Evolutionary conservation across 306 rosid species (phyloP), one percentile per base, ranked within the genome.

Genomic region (Casuarina glauca): DNA sequence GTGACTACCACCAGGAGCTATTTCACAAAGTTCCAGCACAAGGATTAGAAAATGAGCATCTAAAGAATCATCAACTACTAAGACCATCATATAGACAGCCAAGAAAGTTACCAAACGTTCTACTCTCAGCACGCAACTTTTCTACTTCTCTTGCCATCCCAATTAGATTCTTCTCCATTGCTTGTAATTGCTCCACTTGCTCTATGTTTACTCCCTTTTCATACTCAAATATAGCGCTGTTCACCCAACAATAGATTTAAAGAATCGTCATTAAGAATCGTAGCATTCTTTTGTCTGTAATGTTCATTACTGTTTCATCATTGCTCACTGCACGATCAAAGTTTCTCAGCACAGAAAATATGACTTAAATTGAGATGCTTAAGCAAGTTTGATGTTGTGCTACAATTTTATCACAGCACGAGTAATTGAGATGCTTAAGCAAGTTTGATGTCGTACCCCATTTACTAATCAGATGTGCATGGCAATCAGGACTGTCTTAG

Each of bases 141-240:
- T 92, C 96, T 60, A 92, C 90, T 87, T 95, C 97, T 78, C 86
- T 86, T n/a, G 93, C 93, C 90, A 89, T 88, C 2, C 78, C 89
- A 66, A 91, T 83, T 26, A 95, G 85, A 63, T 89, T 85, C 88
- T 84, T 87, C 91, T 95, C 99, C 84, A 87, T 88, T 60, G 85
- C 90, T 83, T 86, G 83, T 86, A 95, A 48, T 75, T 91, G 82
- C 82, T 88, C 93, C 77, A 95, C 99, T 70, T 86, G 77, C 78
- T 91, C 96, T 15, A 88, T 53, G 83, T 95, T 95, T 75, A 72
- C 76, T 77, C 81, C 83, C 81, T 92, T 95, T 74, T 95, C 97
- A 43, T 86, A 82, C 77, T 91, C 92, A 63, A 95, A 95, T 42
- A 84, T 84, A 61, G 79, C 82, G 54, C 97, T 95, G 81, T 60